Evolutionary conservation across 192 early-diverging fungal species (phyloP), one percentile per base, ranked within the genome.

Genomic region (Coemansia sp.): DNA sequence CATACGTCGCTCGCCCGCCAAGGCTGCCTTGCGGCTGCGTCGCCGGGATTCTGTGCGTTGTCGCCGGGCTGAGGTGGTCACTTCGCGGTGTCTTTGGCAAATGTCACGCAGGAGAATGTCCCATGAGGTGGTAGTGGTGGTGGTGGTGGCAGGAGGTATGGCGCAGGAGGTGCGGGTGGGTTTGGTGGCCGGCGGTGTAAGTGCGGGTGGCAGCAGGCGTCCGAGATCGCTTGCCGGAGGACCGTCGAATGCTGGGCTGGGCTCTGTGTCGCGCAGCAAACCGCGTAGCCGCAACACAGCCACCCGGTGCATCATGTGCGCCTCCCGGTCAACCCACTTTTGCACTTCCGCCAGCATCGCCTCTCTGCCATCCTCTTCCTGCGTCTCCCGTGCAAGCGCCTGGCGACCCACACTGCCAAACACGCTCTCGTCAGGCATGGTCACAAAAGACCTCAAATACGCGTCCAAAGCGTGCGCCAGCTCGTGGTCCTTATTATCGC

Each of bases 211-310:
- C 37, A 77, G 33, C 18, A 66, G 22, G 10, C 45, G 60, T 17
- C 40, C 34, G 12, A 52, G 27, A 7, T 50, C 38, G 22, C 6
- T 4, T 43, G 3, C 41, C n/a, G 41, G 9, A n/a, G 9, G 12
- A 4, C 14, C 10, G 10, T 2, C 23, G 15, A 22, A 12, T 23
- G 19, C 15, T 40, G 24, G 22, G 21, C 8, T 10, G 11, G 21
- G 0, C 12, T 33, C 21, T 8, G 68, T 30, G 34, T 71, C 74
- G 40, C 74, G 64, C 41, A 78, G 58, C 68, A 78, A 53, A 0
- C 74, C 74, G 0, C 27, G 54, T 24, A 59, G 74, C 21, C 74
- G 74, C 37, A 70, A 65, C 33, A 30, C 24, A n/a, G 74, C 64
- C 17, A 78, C 67, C 21, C 74, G 63, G 34, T 67, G 41, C 57